phyloP scores from a whole-genome alignment of 139 green algal species.

The Picochlorum sp. region DNA sequence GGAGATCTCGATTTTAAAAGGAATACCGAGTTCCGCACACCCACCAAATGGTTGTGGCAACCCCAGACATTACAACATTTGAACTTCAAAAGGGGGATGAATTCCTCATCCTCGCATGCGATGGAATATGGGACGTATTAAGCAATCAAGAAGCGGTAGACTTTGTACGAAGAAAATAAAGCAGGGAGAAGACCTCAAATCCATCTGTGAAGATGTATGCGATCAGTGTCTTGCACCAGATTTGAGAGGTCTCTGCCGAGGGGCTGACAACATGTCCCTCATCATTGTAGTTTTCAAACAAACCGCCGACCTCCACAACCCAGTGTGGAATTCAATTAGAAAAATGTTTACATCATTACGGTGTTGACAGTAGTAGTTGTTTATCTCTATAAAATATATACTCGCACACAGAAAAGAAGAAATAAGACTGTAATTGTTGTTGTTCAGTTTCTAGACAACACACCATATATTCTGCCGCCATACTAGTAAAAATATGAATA shows the following conservation, averaged over 20 bases:
- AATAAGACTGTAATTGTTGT: no score
- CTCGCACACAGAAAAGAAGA: no score
- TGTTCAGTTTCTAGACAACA: no score
- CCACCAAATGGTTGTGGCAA: slow-evolving; percentile 60
- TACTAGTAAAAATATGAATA: no score
- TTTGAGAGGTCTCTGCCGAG: slow-evolving; percentile 22
- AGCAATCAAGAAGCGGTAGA: slow-evolving; percentile 51
- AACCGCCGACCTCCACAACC: slow-evolving; percentile 5
- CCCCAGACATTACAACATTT: slow-evolving; percentile 54
- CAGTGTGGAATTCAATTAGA: slow-evolving; percentile 10
- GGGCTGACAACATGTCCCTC: slow-evolving; percentile 32
- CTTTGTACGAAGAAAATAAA: slow-evolving; percentile 17
- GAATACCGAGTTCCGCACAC: slow-evolving; percentile 35
- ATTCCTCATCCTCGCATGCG: slow-evolving; percentile 83
- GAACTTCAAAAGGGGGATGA: slow-evolving; percentile 52
- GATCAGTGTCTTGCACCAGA: slow-evolving; percentile 20
- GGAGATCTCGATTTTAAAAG: slow-evolving; percentile 94
- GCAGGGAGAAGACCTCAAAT: not conserved
- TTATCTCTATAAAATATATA: no score
- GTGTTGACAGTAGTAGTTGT: no score
- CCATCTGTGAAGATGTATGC: slow-evolving; percentile 24
- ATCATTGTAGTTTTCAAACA: slow-evolving; percentile 28
- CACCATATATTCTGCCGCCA: no score
- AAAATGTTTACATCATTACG: not conserved
- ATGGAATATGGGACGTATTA: slow-evolving; percentile 92